These are phyloP conservation scores for Mucor plumbeus DNA, from an alignment of 371 early-diverging fungal species.

Conservation along the genomic window DNA sequence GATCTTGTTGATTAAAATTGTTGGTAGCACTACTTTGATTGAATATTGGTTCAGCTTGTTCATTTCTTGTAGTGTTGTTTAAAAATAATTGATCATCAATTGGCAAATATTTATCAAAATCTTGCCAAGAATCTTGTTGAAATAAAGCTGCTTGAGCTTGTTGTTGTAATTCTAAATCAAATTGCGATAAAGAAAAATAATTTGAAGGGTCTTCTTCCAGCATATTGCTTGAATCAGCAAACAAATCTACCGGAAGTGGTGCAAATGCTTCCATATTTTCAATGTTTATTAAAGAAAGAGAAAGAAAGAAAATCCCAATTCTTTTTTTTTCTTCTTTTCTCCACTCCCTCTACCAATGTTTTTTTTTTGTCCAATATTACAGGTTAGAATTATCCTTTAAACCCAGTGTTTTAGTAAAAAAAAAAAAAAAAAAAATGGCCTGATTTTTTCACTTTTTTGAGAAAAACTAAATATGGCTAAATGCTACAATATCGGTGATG, in stretches of 20 bases:
- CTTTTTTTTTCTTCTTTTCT: no score
- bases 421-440: not conserved
- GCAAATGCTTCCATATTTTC: constrained; percentile 33
- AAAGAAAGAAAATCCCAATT: not conserved
- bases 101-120: constrained; percentile 46
- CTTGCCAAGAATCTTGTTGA: constrained; percentile 41
- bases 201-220: constrained; percentile 3
- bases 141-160: constrained; percentile 47
- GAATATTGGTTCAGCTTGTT: constrained; percentile 27
- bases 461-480: constrained; percentile 1
- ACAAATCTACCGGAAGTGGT: constrained; percentile 30
- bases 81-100: not conserved
- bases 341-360: not conserved
- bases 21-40: constrained; percentile 2
- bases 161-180: constrained; percentile 47
- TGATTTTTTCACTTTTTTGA: not conserved
- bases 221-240: constrained; percentile 18
- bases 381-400: not conserved
- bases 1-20: constrained; percentile 11
- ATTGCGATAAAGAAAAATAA: constrained; percentile 37
- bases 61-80: constrained; percentile 8
- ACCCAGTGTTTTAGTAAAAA: not conserved
- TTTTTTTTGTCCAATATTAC: constrained; percentile 3
- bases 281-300: not conserved
- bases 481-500: not conserved